These are phyloP conservation scores for Coelastrella sp. DNA, from an alignment of 139 green algal genomes.

Conservation along the genomic window DNA sequence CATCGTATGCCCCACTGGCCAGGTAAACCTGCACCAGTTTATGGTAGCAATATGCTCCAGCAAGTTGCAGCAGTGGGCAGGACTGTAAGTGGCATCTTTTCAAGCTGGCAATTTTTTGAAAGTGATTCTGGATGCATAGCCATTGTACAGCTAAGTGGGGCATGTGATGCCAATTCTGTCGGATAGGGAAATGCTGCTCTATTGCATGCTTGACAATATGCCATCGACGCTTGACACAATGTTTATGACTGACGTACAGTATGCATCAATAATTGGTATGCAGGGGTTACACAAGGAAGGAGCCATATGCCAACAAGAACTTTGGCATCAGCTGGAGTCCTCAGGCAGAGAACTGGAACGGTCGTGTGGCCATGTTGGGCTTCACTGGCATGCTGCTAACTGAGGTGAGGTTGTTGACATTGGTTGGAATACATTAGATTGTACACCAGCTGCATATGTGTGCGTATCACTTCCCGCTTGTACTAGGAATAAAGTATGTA, in stretches of 20 bases:
- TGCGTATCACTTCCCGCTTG: no score
- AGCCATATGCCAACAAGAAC: slow-evolving; percentile 40
- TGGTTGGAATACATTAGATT: no score
- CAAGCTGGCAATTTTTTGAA: no score
- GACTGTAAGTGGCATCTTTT: not conserved
- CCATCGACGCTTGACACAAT: not conserved
- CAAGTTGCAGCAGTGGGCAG: not conserved
- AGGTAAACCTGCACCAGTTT: slow-evolving; percentile 11
- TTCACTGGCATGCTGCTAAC: slow-evolving; percentile 40
- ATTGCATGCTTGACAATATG: no score
- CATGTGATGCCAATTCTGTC: no score
- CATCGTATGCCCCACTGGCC: slow-evolving; percentile 29
- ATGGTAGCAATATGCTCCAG: not conserved
- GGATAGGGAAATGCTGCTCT: no score
- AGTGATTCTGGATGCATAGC: no score
- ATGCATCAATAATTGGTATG: not conserved
- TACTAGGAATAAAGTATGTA: no score
- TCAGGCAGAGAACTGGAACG: slow-evolving; percentile 35
- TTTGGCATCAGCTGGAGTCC: slow-evolving; percentile 37
- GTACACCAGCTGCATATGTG: no score
- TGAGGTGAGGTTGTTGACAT: slow-evolving; percentile 8
- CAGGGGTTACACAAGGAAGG: slow-evolving; percentile 44
- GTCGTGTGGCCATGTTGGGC: slow-evolving; percentile 38
- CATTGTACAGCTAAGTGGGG: no score
- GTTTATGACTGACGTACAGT: not conserved